Percentiles rank a stretch among this genome's conserved stretches.
phyloP scores from a whole-genome alignment of 2,329 filamentous ascomycete genomes.

The Aspergillus puulaauensis region DNA sequence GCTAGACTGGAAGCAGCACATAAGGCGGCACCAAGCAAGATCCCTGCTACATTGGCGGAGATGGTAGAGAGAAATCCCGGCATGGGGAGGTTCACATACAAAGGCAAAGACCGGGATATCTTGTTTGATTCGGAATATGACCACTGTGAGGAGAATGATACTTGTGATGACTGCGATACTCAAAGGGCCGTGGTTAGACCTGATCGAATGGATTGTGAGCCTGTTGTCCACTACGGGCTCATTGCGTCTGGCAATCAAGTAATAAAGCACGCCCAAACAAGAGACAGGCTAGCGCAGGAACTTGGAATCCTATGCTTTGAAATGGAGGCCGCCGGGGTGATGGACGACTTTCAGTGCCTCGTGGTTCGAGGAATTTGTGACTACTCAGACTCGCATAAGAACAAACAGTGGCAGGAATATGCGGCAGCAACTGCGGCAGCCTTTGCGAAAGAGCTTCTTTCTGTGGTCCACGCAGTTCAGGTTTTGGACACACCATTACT shows the following conservation, averaged over 20 bases:
- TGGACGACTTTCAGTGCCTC: neutral
- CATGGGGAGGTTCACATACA: neutral
- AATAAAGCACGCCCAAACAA: neutral
- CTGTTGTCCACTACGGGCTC: neutral
- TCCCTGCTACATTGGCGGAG: neutral
- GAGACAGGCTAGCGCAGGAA: neutral
- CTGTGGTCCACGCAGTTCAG: neutral
- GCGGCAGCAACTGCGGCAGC: neutral
- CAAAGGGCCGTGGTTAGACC: neutral
- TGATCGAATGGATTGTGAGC: neutral
- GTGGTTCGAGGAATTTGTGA: conserved; percentile 3
- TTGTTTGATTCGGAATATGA: neutral
- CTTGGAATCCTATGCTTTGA: conserved; percentile 1
- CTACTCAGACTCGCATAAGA: conserved; percentile 1
- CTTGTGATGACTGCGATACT: neutral
- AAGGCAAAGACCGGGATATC: neutral
- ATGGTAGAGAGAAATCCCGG: neutral
- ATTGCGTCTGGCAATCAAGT: neutral
- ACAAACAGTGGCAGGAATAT: conserved; percentile 1
- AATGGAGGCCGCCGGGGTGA: neutral
- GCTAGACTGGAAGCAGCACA: conserved; percentile 8
- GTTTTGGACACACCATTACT: neutral
- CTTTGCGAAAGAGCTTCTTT: neutral
- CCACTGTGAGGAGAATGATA: neutral
- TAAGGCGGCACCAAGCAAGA: neutral